These are phyloP conservation scores for Anthostomella pinea DNA, from an alignment of 2,329 filamentous ascomycete species.

Conservation along the genomic window DNA sequence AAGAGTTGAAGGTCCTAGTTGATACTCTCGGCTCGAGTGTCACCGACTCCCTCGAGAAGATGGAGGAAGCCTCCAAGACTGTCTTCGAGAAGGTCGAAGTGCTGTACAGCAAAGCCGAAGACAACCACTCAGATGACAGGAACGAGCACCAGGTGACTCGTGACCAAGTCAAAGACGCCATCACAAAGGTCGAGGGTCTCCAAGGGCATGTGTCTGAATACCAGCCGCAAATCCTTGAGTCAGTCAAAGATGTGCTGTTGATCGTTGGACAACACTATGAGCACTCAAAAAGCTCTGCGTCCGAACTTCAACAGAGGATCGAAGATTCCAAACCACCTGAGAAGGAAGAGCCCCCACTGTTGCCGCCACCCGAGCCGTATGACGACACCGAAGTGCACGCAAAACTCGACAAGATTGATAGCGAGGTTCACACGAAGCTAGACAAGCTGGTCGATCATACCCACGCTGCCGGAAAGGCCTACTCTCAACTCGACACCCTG, in stretches of 20 bases:
- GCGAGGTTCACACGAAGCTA: constrained; percentile 33
- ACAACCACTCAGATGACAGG: constrained; percentile 70
- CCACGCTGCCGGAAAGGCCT: constrained; percentile 64
- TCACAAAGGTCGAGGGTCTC: constrained; percentile 70
- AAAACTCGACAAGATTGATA: constrained; percentile 29
- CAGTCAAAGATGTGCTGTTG: constrained; percentile 79
- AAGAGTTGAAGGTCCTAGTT: constrained; percentile 82
- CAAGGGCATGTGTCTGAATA: constrained; percentile 78
- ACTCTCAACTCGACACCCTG: constrained; percentile 74
- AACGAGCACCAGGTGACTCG: constrained; percentile 79
- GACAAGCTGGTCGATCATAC: constrained; percentile 61
- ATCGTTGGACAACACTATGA: constrained; percentile 86
- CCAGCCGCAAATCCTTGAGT: constrained; percentile 83
- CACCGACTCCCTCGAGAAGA: constrained; percentile 79
- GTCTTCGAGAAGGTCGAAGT: constrained; percentile 82
- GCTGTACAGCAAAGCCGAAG: constrained; percentile 71
- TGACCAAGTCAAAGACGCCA: constrained; percentile 73
- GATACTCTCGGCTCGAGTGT: constrained; percentile 80
- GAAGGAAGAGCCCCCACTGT: constrained; percentile 43
- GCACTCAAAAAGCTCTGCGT: constrained; percentile 68
- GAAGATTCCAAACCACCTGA: constrained; percentile 55
- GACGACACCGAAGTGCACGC: constrained; percentile 24
- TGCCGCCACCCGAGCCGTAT: constrained; percentile 54
- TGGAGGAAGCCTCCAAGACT: constrained; percentile 82
- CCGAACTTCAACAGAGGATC: constrained; percentile 55